A percentile compares a stretch with the other conserved stretches of the same genome.
Evolutionary conservation across 2,329 filamentous ascomycete species (phyloP).

Genomic region (Fusarium begoniae): DNA sequence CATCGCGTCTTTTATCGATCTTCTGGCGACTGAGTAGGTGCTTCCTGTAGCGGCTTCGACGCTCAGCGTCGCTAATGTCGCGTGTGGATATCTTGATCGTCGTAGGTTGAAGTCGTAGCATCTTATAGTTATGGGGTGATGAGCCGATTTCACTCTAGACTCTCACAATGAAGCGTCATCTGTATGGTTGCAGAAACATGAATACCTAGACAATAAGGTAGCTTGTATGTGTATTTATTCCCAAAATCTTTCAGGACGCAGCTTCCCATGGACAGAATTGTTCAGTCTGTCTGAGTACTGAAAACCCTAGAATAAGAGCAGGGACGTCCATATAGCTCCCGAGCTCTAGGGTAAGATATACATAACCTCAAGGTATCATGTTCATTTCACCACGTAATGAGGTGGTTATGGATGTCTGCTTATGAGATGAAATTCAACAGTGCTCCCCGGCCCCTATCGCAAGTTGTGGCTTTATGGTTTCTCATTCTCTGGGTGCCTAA

Average conservation of each 20-base stretch:
- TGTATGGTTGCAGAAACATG: not conserved
- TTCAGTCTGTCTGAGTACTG: not conserved
- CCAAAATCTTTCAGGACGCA: not conserved
- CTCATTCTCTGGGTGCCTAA: not conserved
- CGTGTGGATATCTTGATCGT: constrained; percentile 22
- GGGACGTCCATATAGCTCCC: not conserved
- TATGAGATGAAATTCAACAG: not conserved
- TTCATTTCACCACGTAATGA: not conserved
- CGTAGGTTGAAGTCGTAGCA: constrained; percentile 37
- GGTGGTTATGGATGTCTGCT: not conserved
- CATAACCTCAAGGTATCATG: not conserved
- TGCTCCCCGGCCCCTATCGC: too few relatives aligned
- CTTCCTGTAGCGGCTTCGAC: constrained; percentile 33
- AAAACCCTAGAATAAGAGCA: not conserved
- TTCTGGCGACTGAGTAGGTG: constrained; percentile 7
- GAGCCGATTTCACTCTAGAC: not conserved
- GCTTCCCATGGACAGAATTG: not conserved
- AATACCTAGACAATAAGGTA: not conserved
- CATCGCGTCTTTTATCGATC: not conserved
- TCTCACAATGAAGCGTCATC: not conserved
- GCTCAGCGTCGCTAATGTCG: constrained; percentile 35
- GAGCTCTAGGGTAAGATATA: not conserved
- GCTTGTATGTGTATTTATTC: not conserved
- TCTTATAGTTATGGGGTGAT: not conserved
- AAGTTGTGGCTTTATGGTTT: not conserved